Evolutionary conservation across 441 rosid species (phyloP).

Genomic region (Pelargonium cotyledonis): DNA sequence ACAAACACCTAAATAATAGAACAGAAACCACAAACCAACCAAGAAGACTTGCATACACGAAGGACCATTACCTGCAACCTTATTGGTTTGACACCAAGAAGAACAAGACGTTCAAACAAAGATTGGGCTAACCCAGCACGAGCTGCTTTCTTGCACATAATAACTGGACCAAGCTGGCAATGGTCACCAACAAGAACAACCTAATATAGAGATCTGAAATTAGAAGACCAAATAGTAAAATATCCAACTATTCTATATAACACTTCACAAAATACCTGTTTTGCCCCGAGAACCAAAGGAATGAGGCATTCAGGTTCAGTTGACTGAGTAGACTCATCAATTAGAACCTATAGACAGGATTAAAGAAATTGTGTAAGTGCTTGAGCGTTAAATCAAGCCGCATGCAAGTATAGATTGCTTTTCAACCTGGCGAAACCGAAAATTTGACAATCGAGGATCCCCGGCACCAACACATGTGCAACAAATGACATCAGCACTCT

Average conservation of each 20-base stretch:
- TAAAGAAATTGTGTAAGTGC: conserved; percentile 22
- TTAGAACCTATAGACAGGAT: conserved; percentile 64
- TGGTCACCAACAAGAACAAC: conserved; percentile 99
- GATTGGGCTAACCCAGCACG: conserved; percentile 99
- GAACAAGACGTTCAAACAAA: conserved; percentile 92
- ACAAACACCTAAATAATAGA: not conserved
- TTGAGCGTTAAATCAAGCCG: conserved; percentile 14
- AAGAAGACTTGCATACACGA: not conserved
- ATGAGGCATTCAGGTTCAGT: conserved; percentile 99
- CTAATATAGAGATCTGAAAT: conserved; percentile 33
- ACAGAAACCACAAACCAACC: not conserved
- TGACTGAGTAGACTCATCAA: conserved; percentile 98
- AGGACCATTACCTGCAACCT: conserved; percentile 80
- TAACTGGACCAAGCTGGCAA: conserved; percentile 99
- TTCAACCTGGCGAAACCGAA: conserved; percentile 95
- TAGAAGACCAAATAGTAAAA: conserved; percentile 19
- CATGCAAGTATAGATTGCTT: conserved; percentile 2
- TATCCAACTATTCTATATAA: conserved; percentile 10
- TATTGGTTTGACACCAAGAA: conserved; percentile 96
- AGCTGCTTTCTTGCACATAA: conserved; percentile 99
- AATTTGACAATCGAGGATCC: conserved; percentile 90
- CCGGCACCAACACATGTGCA: conserved; percentile 99
- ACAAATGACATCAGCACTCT: conserved; percentile 99
- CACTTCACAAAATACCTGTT: conserved; percentile 52
- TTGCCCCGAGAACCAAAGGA: conserved; percentile 97